Conservation (phyloP, 78 protist genomes). For the Bodo saltans region DNA sequence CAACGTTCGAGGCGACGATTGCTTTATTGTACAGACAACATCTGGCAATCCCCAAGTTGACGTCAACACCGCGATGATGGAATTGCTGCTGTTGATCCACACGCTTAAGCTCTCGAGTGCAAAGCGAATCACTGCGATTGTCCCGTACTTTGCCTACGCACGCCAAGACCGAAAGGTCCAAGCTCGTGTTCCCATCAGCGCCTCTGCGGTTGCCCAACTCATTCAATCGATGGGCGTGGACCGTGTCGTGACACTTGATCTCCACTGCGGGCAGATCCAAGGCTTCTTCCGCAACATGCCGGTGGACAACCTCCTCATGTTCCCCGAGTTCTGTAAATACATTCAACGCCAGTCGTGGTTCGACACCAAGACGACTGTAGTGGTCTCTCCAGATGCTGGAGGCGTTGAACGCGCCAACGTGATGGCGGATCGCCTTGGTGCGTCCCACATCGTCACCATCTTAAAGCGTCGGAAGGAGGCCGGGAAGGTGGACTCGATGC, state of each 20-base stretch:
- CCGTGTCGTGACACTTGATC: constrained; percentile 68
- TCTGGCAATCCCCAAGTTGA: constrained; percentile 15
- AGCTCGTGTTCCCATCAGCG: constrained; percentile 73
- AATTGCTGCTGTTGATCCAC: constrained; percentile 49
- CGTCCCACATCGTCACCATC: constrained; percentile 38
- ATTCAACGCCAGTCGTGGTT: not conserved
- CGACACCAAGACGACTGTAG: not conserved
- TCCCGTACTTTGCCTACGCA: constrained; percentile 76
- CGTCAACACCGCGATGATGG: constrained; percentile 72
- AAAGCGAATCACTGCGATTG: constrained; percentile 60
- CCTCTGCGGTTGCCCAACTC: constrained; percentile 55
- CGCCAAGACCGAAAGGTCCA: constrained; percentile 69
- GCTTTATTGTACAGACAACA: constrained; percentile 56
- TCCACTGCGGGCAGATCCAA: constrained; percentile 78
- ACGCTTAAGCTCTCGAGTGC: constrained; percentile 59
- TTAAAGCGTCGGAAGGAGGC: constrained; percentile 11
- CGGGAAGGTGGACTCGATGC: not conserved
- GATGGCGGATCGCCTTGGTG: not conserved
- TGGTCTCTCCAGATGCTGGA: constrained; percentile 54
- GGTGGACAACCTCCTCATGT: constrained; percentile 53
- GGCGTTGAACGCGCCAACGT: constrained; percentile 45
- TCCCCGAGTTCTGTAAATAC: constrained; percentile 31
- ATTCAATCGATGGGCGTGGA: constrained; percentile 53
- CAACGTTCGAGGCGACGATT: constrained; percentile 45
- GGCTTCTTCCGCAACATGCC: constrained; percentile 69